Evolutionary conservation across 805 yeast species (phyloP).

Genomic region (Pichia phayaonensis): DNA sequence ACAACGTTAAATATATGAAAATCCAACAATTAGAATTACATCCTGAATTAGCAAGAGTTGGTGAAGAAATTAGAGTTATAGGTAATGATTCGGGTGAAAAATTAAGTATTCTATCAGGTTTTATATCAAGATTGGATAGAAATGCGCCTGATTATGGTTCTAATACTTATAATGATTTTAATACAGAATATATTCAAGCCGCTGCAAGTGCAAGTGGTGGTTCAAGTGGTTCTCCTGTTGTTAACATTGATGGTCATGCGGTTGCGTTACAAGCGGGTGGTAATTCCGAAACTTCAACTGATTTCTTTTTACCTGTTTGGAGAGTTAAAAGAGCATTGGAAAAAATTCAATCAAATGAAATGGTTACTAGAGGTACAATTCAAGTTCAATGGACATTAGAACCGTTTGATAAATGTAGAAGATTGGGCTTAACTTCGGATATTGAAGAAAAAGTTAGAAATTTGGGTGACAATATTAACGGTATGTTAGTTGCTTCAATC

Average conservation of each 20-base stretch:
- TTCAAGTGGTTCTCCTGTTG: constrained; percentile 95
- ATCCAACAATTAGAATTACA: constrained; percentile 57
- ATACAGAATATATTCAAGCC: constrained; percentile 90
- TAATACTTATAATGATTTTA: constrained; percentile 83
- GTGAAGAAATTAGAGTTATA: constrained; percentile 86
- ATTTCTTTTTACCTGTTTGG: constrained; percentile 81
- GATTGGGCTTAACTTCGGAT: constrained; percentile 72
- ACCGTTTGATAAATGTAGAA: constrained; percentile 85
- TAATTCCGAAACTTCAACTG: constrained; percentile 83
- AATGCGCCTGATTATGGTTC: constrained; percentile 93
- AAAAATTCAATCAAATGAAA: constrained; percentile 52
- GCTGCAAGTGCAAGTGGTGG: constrained; percentile 97
- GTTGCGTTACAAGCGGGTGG: constrained; percentile 96
- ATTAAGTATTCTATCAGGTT: constrained; percentile 80
- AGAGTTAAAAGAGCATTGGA: constrained; percentile 75
- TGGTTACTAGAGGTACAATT: constrained; percentile 82
- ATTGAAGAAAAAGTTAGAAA: constrained; percentile 63
- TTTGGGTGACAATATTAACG: constrained; percentile 57
- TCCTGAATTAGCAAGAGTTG: constrained; percentile 85
- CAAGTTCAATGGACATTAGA: constrained; percentile 84
- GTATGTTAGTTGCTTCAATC: constrained; percentile 75
- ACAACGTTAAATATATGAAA: constrained; percentile 62
- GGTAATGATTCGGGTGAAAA: constrained; percentile 98
- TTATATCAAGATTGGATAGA: constrained; percentile 77
- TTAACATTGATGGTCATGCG: constrained; percentile 76